phyloP scores from a whole-genome alignment of 441 rosid species.

The Gossypium davidsonii region DNA sequence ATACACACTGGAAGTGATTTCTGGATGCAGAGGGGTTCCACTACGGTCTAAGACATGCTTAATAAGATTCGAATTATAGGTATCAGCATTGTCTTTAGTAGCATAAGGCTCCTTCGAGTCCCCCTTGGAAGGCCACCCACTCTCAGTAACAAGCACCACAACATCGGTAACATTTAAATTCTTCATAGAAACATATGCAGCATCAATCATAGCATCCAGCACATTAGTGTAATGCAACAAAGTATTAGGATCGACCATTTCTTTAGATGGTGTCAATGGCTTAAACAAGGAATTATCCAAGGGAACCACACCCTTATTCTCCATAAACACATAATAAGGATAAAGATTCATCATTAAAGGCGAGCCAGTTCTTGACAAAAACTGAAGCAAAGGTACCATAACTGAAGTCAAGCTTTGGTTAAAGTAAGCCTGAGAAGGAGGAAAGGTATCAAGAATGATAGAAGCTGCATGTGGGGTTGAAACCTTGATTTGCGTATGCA shows the following conservation, averaged over 20 bases:
- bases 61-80: constrained; percentile 80
- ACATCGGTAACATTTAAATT: constrained; percentile 80
- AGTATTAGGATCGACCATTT: constrained; percentile 96
- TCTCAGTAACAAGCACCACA: constrained; percentile 71
- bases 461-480: constrained; percentile 94
- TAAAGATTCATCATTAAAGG: constrained; percentile 96
- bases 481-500: constrained; percentile 75
- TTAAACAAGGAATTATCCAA: constrained; percentile 81
- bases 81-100: constrained; percentile 70
- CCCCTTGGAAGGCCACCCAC: constrained; percentile 88
- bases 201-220: constrained; percentile 90
- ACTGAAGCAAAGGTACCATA: constrained; percentile 69
- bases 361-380: constrained; percentile 75
- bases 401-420: constrained; percentile 77
- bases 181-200: constrained; percentile 89
- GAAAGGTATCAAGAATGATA: constrained; percentile 69
- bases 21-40: constrained; percentile 90
- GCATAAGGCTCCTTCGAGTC: constrained; percentile 88
- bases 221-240: constrained; percentile 91
- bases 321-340: constrained; percentile 92
- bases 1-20: constrained; percentile 69
- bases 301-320: constrained; percentile 93
- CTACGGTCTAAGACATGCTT: constrained; percentile 74
- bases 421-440: constrained; percentile 93
- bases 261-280: constrained; percentile 82